phyloP scores from a whole-genome alignment of 2,329 filamentous ascomycete genomes.

The Raffaelea ambrosiae region DNA sequence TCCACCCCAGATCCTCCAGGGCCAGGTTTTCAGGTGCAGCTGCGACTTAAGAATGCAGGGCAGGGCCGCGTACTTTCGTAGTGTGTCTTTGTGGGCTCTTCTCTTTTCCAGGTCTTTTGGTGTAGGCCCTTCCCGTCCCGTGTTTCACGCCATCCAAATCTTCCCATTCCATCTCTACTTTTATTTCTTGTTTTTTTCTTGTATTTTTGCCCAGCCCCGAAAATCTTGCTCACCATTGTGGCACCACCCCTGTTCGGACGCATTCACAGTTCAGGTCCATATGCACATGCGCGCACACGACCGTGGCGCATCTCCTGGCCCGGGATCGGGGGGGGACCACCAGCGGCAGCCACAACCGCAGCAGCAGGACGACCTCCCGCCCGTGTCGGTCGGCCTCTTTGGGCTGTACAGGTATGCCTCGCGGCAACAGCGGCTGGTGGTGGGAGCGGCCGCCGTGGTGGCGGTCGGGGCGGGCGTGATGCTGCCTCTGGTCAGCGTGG shows the following conservation, averaged over 20 bases:
- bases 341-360: slow-evolving; percentile 54
- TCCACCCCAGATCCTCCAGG: too few species aligned
- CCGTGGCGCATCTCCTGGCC: slow-evolving; percentile 7
- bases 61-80: too few species aligned
- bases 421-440: slow-evolving; percentile 53
- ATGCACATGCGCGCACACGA: slow-evolving; percentile 3
- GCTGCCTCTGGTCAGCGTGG: slow-evolving; percentile 68
- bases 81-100: too few species aligned
- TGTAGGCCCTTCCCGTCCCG: background rate
- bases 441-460: slow-evolving; percentile 50
- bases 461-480: slow-evolving; percentile 58
- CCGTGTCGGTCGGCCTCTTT: slow-evolving; percentile 53
- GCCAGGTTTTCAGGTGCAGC: too few species aligned
- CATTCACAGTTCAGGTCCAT: slow-evolving; percentile 33
- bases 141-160: too few species aligned
- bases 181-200: background rate
- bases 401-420: slow-evolving; percentile 64
- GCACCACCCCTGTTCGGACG: slow-evolving; percentile 20
- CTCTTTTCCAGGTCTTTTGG: background rate
- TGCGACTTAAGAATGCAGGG: too few species aligned
- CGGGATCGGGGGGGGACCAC: slow-evolving; percentile 24
- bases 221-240: background rate
- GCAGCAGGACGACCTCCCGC: slow-evolving; percentile 52
- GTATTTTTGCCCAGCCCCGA: background rate
- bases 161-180: background rate